Evolutionary conservation across 148 eudicot genomes (phyloP), one percentile per base, ranked within the genome.

Genomic region (Euryodendron excelsum): DNA sequence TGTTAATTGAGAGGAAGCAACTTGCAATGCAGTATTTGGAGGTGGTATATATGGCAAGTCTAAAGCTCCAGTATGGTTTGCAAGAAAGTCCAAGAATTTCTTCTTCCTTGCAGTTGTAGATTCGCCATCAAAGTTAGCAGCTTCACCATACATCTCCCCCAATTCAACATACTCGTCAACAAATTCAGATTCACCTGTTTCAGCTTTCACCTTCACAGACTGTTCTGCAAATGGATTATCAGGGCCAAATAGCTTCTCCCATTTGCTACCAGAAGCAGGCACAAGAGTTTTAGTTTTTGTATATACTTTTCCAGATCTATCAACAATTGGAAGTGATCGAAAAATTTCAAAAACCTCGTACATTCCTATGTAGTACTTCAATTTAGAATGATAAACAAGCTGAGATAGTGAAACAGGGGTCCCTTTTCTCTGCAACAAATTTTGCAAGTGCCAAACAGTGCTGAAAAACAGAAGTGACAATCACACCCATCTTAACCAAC

Each of bases 231-330:
- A 4, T 31, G 69, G 64, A 1, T 72, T 79, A 71, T 80, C 80
- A 0, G 81, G 45, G 53, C 87, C 85, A 72, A 82, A 56, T 65
- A 85, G 39, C 78, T 69, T 65, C 12, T 10, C 76, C 88, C 88
- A 82, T 66, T 69, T 82, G 45, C 88, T 85, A 28, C 77, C 71
- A 0, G 70, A 27, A 41, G 84, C 77, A 56, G 82, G 79, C 5
- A 85, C 82, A 25, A 85, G 80, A 1, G 37, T 9, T 20, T 31
- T 70, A 61, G 53, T n/a, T 30, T 36, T 0, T 1, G 8, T 23
- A 9, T 58, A 47, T 41, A 84, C 61, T 28, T 21, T 37, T 1
- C 87, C 84, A 62, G 37, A 62, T 20, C 75, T 77, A 74, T 84
- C 87, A 62, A 84, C 75, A 47, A 84, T 44, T 20, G 87, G 87